Conservation (phyloP, 2,329 filamentous ascomycete genomes). For the Stemphylium lycopersici region DNA sequence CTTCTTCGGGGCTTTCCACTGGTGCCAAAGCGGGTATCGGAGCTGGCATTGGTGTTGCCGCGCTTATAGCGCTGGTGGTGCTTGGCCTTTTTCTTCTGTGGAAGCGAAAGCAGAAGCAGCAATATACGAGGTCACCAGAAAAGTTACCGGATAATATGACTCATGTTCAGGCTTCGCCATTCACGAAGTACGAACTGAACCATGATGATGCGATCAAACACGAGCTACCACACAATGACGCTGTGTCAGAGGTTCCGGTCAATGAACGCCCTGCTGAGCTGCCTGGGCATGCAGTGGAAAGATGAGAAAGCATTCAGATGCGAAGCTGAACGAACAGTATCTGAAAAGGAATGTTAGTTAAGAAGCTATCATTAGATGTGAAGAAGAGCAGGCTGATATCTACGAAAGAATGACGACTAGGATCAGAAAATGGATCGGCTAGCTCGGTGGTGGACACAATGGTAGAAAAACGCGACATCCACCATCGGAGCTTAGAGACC, state of each 20-base stretch:
- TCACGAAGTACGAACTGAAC: conserved; percentile 19
- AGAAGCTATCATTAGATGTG: background rate
- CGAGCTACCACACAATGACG: conserved; percentile 18
- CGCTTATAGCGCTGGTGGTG: conserved; percentile 65
- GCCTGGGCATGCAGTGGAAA: conserved; percentile 3
- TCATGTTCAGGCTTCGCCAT: background rate
- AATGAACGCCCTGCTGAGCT: conserved; percentile 12
- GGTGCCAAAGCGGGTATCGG: conserved; percentile 29
- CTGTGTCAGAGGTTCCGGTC: conserved; percentile 18
- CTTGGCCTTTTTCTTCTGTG: conserved; percentile 58
- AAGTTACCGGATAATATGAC: background rate
- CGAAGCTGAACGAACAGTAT: background rate
- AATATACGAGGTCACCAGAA: background rate
- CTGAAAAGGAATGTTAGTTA: background rate
- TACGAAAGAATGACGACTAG: too few species aligned
- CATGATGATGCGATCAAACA: conserved; percentile 20
- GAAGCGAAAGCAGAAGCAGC: conserved; percentile 20
- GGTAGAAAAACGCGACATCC: too few species aligned
- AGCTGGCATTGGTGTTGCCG: conserved; percentile 18
- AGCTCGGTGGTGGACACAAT: too few species aligned
- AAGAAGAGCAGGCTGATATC: background rate
- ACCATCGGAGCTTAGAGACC: too few species aligned
- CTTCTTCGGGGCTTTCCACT: conserved; percentile 26
- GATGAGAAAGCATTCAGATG: too few species aligned
- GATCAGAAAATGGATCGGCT: too few species aligned